Evolutionary conservation across 2,329 filamentous ascomycete species (phyloP).

Genomic region (Exophiala bonariae): DNA sequence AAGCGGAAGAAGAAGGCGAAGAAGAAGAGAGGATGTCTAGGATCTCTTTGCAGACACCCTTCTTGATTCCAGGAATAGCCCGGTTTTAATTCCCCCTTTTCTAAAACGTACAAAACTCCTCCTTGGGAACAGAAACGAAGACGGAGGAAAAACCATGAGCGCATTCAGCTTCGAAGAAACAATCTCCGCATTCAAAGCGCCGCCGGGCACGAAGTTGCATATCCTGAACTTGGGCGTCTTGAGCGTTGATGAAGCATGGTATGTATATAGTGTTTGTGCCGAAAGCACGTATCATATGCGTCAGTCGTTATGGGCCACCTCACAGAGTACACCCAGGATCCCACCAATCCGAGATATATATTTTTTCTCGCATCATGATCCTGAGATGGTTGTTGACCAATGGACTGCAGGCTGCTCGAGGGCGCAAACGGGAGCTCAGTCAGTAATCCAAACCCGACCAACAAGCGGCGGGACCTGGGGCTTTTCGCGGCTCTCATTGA

Average conservation of each 20-base stretch:
- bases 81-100: no score
- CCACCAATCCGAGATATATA: no score
- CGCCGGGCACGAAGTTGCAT: constrained; percentile 47
- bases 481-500: constrained; percentile 57
- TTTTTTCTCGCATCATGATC: neutral
- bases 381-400: neutral
- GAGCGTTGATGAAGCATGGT: constrained; percentile 48
- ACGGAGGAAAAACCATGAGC: no score
- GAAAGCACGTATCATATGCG: neutral
- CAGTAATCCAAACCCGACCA: constrained; percentile 34
- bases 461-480: constrained; percentile 77
- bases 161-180: no score
- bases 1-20: no score
- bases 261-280: constrained; percentile 3
- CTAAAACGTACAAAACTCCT: no score
- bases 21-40: no score
- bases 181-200: constrained; percentile 32
- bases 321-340: no score
- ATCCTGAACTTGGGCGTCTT: constrained; percentile 46
- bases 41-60: no score
- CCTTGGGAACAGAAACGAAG: no score
- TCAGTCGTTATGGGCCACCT: no score
- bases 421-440: neutral
- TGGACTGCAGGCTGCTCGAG: neutral
- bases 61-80: no score